Evolutionary conservation across 1,284 basidiomycete genomes (phyloP).

Genomic region (Apiotrichum laibachii): DNA sequence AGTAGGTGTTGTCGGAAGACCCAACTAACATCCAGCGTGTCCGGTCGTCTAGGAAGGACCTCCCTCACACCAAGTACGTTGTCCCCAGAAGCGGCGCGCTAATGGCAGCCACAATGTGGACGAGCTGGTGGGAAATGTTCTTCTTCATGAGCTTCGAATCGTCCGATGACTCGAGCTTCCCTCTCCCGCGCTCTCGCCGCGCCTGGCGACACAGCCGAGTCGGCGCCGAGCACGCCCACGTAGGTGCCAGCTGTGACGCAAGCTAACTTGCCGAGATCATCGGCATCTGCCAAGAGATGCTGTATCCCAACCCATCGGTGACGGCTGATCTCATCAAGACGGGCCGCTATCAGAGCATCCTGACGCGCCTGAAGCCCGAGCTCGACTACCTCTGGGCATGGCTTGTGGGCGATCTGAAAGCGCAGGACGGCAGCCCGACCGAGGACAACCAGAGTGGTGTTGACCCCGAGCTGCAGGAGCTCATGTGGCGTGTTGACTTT

Average conservation of each 20-base stretch:
- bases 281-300: conserved; percentile 7
- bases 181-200: neutral
- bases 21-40: conserved; percentile 14
- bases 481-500: conserved; percentile 22
- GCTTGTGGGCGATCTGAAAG: conserved; percentile 11
- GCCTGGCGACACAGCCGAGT: conserved; percentile 17
- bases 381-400: conserved; percentile 19
- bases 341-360: conserved; percentile 21
- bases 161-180: conserved; percentile 1
- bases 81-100: neutral
- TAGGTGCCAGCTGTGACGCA: neutral
- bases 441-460: neutral
- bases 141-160: conserved; percentile 6
- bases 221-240: conserved; percentile 21
- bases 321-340: conserved; percentile 24
- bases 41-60: conserved; percentile 17
- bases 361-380: conserved; percentile 23
- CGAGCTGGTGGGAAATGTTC: conserved; percentile 21
- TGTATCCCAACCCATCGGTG: conserved; percentile 15
- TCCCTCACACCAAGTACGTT: conserved; percentile 17
- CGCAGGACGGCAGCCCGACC: neutral
- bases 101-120: conserved; percentile 11
- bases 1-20: conserved; percentile 5
- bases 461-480: conserved; percentile 18
- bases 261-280: neutral